Percentiles rank a stretch among this genome's conserved stretches.
Evolutionary conservation across 1,284 basidiomycete species (phyloP).

Genomic region (Melampsora larici-populina): DNA sequence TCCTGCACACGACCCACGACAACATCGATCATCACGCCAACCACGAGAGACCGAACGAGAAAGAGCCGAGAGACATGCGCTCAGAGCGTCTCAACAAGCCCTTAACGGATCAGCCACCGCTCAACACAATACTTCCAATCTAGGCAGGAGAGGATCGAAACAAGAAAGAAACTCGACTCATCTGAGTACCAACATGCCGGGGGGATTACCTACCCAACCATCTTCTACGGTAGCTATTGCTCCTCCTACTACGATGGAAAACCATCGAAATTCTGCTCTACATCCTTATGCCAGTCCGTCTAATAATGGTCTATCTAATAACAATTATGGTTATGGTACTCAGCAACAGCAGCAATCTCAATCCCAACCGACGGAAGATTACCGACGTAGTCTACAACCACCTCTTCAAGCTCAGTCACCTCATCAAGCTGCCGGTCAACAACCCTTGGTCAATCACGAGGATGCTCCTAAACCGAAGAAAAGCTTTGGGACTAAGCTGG

Average conservation of each 20-base stretch:
- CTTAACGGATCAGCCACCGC: not conserved
- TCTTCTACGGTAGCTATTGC: no score
- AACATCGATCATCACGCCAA: constrained; percentile 50
- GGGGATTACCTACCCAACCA: constrained; percentile 2
- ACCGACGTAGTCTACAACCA: no score
- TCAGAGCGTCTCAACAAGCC: constrained; percentile 53
- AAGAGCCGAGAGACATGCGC: constrained; percentile 56
- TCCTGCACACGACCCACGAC: constrained; percentile 48
- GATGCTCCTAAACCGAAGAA: constrained; percentile 8
- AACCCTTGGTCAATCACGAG: no score
- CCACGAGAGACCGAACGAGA: constrained; percentile 54
- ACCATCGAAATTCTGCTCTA: no score
- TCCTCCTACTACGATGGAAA: no score
- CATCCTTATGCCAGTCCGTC: no score
- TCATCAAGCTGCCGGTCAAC: no score
- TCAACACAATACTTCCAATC: not conserved
- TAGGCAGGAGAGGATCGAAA: constrained; percentile 24
- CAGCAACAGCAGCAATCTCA: constrained; percentile 22
- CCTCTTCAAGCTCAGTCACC: no score
- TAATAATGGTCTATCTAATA: not conserved
- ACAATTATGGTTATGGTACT: not conserved
- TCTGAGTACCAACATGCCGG: constrained; percentile 22
- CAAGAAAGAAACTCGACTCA: constrained; percentile 31
- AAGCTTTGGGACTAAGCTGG: constrained; percentile 23
- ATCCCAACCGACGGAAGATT: not conserved